Conservation (phyloP, 345 rosid species). For the Pugionium cornutum region DNA sequence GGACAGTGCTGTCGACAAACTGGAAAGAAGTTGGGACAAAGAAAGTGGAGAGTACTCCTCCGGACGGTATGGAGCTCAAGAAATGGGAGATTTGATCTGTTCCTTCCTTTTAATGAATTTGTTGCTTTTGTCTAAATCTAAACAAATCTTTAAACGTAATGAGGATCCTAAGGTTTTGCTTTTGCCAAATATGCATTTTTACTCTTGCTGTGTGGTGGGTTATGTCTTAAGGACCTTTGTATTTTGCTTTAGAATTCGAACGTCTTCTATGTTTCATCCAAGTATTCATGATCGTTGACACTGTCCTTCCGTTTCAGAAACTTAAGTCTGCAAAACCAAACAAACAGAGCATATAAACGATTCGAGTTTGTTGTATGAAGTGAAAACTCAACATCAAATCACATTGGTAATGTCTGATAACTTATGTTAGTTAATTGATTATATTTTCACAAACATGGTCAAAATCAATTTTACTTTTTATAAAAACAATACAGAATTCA, state of each 20-base stretch:
- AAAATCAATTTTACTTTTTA: background rate
- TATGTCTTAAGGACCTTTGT: background rate
- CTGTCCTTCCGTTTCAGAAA: background rate
- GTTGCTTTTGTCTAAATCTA: slow-evolving; percentile 9
- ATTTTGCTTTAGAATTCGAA: background rate
- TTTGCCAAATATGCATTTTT: slow-evolving; percentile 19
- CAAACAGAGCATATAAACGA: background rate
- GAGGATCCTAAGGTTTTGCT: slow-evolving; percentile 25
- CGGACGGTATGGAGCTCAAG: too few species aligned
- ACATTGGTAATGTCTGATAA: too few species aligned
- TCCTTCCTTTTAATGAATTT: slow-evolving; percentile 2
- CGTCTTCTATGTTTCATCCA: background rate
- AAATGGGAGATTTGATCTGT: slow-evolving; percentile 61
- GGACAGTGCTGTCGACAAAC: slow-evolving; percentile 93
- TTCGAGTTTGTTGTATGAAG: too few species aligned
- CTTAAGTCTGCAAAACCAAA: background rate
- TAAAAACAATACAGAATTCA: background rate
- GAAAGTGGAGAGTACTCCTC: too few species aligned
- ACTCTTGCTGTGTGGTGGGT: background rate
- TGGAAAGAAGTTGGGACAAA: too few species aligned
- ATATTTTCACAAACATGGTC: too few species aligned
- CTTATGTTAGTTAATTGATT: too few species aligned
- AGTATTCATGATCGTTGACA: background rate
- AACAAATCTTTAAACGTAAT: slow-evolving; percentile 21
- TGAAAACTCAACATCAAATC: too few species aligned